phyloP scores from a whole-genome alignment of 1,284 basidiomycete genomes.

The Pisolithus thermaeus region DNA sequence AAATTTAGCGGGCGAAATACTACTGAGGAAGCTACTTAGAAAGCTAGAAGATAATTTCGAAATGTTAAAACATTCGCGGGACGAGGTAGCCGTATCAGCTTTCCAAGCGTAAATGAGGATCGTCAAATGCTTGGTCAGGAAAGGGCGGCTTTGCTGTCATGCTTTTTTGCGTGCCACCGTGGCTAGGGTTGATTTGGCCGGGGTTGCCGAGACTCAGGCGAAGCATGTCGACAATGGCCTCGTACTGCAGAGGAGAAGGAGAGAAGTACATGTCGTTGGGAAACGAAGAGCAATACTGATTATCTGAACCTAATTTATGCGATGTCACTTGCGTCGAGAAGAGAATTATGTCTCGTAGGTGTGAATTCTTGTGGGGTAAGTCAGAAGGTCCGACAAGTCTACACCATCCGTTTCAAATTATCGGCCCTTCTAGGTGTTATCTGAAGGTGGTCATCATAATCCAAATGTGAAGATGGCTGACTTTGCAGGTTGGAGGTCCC shows the following conservation, averaged over 20 bases:
- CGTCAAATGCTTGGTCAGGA: constrained; percentile 89
- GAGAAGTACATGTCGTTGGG: constrained; percentile 76
- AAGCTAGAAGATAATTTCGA: constrained; percentile 68
- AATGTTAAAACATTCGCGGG: constrained; percentile 75
- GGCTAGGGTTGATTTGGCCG: constrained; percentile 46
- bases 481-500: too few species aligned
- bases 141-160: constrained; percentile 57
- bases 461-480: too few species aligned
- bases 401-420: too few species aligned
- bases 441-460: too few species aligned
- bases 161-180: constrained; percentile 39
- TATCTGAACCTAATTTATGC: too few species aligned
- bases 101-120: constrained; percentile 96
- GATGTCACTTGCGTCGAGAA: too few species aligned
- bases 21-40: constrained; percentile 84
- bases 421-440: too few species aligned
- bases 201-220: constrained; percentile 80
- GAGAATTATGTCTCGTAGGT: too few species aligned
- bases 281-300: constrained; percentile 44
- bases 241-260: constrained; percentile 84
- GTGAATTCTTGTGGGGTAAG: too few species aligned
- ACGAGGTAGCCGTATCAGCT: constrained; percentile 88
- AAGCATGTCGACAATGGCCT: constrained; percentile 68
- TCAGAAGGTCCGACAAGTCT: too few species aligned
- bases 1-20: constrained; percentile 75